phyloP scores from a whole-genome alignment of 2,329 filamentous ascomycete genomes.

The Raffaelea ambrosiae region DNA sequence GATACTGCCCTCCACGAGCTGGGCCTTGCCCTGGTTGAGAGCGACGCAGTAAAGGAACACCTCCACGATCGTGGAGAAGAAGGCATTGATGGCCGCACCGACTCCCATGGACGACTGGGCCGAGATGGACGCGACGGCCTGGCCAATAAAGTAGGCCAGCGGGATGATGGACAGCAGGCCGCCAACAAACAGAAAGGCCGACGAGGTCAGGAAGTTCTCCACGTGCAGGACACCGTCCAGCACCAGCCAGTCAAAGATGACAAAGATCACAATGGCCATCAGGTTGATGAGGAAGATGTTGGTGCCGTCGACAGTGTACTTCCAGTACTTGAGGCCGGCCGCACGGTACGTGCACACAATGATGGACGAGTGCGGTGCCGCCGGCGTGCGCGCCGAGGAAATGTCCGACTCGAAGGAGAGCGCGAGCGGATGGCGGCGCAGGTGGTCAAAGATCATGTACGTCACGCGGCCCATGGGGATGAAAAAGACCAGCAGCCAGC shows the following conservation, averaged over 20 bases:
- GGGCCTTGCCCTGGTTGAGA: constrained; percentile 82
- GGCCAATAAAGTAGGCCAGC: constrained; percentile 94
- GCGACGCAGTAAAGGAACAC: constrained; percentile 97
- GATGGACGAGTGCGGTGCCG: constrained; percentile 72
- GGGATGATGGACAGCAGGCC: constrained; percentile 90
- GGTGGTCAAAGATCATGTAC: constrained; percentile 78
- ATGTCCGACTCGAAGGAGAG: constrained; percentile 87
- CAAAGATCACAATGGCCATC: constrained; percentile 85
- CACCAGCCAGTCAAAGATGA: constrained; percentile 86
- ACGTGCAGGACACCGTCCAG: constrained; percentile 61
- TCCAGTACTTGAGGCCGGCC: constrained; percentile 94
- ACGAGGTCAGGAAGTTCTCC: constrained; percentile 66
- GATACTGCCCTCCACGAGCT: constrained; percentile 91
- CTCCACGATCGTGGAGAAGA: constrained; percentile 96
- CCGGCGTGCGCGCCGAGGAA: constrained; percentile 60
- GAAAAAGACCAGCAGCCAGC: constrained; percentile 95
- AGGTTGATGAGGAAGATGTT: constrained; percentile 99
- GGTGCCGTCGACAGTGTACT: constrained; percentile 96
- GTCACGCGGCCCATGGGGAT: constrained; percentile 98
- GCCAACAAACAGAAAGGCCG: constrained; percentile 77
- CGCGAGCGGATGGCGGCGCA: constrained; percentile 85
- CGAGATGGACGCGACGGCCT: constrained; percentile 96
- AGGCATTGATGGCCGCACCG: constrained; percentile 93
- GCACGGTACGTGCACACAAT: constrained; percentile 95
- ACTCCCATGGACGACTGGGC: constrained; percentile 98